Base-by-base conservation (phyloP, 805 yeast genomes). In the Starmerella bacillaris region DNA sequence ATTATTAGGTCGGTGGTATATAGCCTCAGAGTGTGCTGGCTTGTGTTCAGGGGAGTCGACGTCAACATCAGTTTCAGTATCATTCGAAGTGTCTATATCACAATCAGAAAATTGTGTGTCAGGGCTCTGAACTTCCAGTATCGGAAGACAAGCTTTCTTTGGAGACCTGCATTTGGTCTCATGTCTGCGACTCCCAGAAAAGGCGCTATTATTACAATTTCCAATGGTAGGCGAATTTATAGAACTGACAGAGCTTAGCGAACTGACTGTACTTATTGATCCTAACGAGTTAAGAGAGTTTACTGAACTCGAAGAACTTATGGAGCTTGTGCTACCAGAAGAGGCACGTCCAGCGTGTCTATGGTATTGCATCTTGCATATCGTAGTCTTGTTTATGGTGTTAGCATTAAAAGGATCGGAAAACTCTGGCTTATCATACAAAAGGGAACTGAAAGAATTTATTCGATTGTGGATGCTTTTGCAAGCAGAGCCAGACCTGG, bases 31-130 rank as follows among this genome's bases (percentile, higher is more conserved):
- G 21, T 37, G 36, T 6, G 18, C 21, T n/a, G 26, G 12, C 26
- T 11, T 22, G 12, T 22, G 26, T 9, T 22, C n/a, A 6, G 29
- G 29, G 14, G 18, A 14, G 29, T 26, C 29, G 29, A 18, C 39
- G 18, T 36, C 43, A 5, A 33, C 26, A 7, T 39, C 43, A 11
- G 21, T 17, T 11, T 39, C 43, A 16, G 36, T 31, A 31, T 24
- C 30, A 3, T 24, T 7, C 5, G 35, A 38, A 22, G 42, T 33
- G 31, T 32, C 42, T 35, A 41, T 35, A 39, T 41, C 44, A 27
- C n/a, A n/a, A n/a, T n/a, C n/a, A n/a, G n/a, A n/a, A n/a, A n/a
- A n/a, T n/a, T n/a, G n/a, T n/a, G n/a, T n/a, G n/a, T n/a, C n/a
- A n/a, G n/a, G n/a, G n/a, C n/a, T n/a, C n/a, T n/a, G n/a, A 35